These are phyloP conservation scores for Kernera saxatilis DNA, from an alignment of 345 rosid species.

Conservation along the genomic window DNA sequence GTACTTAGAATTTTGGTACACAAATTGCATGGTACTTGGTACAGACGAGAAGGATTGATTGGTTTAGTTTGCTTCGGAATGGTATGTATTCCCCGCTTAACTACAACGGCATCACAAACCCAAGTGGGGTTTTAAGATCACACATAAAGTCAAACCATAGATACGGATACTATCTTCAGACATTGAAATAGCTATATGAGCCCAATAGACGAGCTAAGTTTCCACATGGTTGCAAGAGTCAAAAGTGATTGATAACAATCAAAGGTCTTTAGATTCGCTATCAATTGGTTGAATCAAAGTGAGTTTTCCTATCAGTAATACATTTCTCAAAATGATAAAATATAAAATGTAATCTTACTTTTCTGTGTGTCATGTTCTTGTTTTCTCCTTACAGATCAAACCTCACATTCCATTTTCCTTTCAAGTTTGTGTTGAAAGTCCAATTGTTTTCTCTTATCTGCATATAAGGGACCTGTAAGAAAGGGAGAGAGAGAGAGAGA, in stretches of 20 bases:
- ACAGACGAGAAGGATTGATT: neutral
- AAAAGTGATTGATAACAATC: neutral
- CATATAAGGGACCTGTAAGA: constrained; percentile 65
- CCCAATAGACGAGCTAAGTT: neutral
- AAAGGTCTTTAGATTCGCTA: neutral
- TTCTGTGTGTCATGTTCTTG: neutral
- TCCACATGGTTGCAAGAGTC: constrained; percentile 4
- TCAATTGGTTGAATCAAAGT: neutral
- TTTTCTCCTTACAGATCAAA: constrained; percentile 42
- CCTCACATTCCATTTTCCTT: constrained; percentile 78
- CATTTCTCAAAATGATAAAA: neutral
- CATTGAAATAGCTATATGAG: neutral
- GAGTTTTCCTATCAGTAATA: neutral
- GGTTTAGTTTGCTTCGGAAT: neutral
- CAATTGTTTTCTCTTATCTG: constrained; percentile 89
- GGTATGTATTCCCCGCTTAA: neutral
- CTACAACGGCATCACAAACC: neutral
- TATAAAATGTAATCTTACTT: neutral
- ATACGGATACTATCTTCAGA: neutral
- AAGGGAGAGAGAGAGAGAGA: neutral
- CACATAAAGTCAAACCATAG: constrained; percentile 5
- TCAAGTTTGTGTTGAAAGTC: constrained; percentile 66
- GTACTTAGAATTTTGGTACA: neutral
- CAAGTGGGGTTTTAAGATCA: constrained; percentile 8
- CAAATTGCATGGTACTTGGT: neutral